Conservation (phyloP, 2,329 filamentous ascomycete genomes). For the Niveomyces coronatus region DNA sequence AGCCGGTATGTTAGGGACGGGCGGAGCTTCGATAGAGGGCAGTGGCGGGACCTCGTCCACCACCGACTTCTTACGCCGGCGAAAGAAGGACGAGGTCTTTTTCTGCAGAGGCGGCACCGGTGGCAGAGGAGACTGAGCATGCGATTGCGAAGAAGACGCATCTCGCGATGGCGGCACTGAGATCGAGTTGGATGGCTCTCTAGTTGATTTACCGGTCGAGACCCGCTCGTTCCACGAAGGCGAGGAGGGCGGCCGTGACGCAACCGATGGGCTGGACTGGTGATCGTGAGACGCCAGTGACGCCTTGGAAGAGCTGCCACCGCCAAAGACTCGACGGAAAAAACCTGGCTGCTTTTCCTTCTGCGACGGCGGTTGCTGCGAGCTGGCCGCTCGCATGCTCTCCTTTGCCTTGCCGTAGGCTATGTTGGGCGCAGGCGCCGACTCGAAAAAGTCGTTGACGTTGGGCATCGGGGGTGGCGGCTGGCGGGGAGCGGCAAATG, state of each 20-base stretch:
- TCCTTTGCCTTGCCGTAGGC: conserved; percentile 51
- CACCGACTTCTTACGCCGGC: conserved; percentile 83
- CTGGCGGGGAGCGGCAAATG: neutral
- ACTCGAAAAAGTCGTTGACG: conserved; percentile 33
- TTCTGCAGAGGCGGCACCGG: conserved; percentile 52
- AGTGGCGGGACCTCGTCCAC: conserved; percentile 59
- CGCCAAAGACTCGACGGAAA: conserved; percentile 83
- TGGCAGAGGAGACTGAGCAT: conserved; percentile 29
- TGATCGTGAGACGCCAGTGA: conserved; percentile 21
- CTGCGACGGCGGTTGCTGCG: conserved; percentile 26
- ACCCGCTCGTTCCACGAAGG: conserved; percentile 1
- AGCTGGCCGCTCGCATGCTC: conserved; percentile 30
- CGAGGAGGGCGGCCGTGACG: conserved; percentile 17
- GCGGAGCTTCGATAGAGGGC: conserved; percentile 34
- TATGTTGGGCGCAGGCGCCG: conserved; percentile 47
- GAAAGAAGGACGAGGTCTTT: conserved; percentile 90
- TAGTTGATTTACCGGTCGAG: neutral
- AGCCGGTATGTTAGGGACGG: conserved; percentile 26
- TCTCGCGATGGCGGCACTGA: conserved; percentile 42
- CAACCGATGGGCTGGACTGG: neutral
- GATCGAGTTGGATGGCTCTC: conserved; percentile 28
- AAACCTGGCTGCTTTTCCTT: conserved; percentile 79
- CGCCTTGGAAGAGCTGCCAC: conserved; percentile 54
- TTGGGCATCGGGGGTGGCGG: conserved; percentile 18
- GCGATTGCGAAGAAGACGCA: conserved; percentile 30